These are phyloP conservation scores for Fomitopsis schrenkii DNA, from an alignment of 1,284 basidiomycete species.

Conservation along the genomic window DNA sequence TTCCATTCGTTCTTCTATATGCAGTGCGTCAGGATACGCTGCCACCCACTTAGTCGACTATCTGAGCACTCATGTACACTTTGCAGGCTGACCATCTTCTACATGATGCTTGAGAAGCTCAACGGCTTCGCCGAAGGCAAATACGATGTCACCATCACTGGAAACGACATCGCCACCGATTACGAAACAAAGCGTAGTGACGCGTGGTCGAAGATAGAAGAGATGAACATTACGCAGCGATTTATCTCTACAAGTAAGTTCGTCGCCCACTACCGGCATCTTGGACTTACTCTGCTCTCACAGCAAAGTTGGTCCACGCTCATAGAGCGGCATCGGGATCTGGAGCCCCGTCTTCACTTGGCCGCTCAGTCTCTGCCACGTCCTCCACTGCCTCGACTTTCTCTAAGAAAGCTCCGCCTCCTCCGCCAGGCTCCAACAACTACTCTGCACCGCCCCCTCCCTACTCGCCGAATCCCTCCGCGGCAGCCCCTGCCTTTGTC, in stretches of 20 bases:
- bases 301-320: constrained; percentile 64
- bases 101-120: constrained; percentile 90
- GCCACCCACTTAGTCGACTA: neutral
- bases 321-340: constrained; percentile 34
- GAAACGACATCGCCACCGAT: constrained; percentile 71
- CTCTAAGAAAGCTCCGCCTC: constrained; percentile 38
- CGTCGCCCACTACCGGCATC: neutral
- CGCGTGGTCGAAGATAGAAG: constrained; percentile 73
- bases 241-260: constrained; percentile 78
- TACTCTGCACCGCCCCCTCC: constrained; percentile 54
- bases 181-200: constrained; percentile 83
- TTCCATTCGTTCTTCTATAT: constrained; percentile 99
- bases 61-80: neutral
- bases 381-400: constrained; percentile 37
- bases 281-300: neutral
- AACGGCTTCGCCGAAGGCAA: constrained; percentile 84
- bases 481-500: constrained; percentile 36
- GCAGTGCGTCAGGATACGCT: constrained; percentile 65
- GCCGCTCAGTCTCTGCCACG: constrained; percentile 40
- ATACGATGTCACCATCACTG: constrained; percentile 67
- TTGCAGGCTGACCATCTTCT: constrained; percentile 85
- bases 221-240: constrained; percentile 75
- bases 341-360: constrained; percentile 27
- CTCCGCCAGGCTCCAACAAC: constrained; percentile 12
- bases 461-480: constrained; percentile 43